phyloP scores from a whole-genome alignment of 108 stramenopile species.

The Poteriospumella lacustris region DNA sequence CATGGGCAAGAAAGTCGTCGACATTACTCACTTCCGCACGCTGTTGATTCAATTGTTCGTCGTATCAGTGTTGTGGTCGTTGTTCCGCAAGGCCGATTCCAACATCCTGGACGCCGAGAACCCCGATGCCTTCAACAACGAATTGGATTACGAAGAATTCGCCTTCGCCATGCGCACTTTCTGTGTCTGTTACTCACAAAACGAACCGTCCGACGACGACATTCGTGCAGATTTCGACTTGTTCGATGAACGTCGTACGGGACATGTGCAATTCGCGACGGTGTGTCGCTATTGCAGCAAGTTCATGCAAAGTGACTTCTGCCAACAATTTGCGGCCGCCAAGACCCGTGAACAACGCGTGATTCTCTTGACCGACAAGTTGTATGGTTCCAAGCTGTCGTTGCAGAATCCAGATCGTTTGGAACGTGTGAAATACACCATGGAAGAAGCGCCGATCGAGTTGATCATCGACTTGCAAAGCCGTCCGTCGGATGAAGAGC shows the following conservation, averaged over 20 bases:
- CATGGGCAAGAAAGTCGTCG: background rate
- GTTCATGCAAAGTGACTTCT: no score
- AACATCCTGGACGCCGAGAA: background rate
- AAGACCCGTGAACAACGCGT: no score
- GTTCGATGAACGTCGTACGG: background rate
- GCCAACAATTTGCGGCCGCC: no score
- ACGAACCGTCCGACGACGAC: background rate
- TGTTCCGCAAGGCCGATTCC: background rate
- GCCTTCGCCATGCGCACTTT: background rate
- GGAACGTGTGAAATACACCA: no score
- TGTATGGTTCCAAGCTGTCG: no score
- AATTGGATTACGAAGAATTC: background rate
- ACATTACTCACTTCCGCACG: background rate
- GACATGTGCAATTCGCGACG: no score
- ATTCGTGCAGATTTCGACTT: background rate
- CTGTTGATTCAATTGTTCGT: background rate
- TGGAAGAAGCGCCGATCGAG: no score
- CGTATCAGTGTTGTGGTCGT: background rate
- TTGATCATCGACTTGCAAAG: no score
- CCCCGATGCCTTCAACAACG: background rate
- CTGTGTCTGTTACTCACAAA: background rate
- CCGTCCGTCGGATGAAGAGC: no score
- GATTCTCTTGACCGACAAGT: no score
- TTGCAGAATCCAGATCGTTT: no score
- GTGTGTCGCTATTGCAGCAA: no score